Evolutionary conservation across 345 rosid genomes (phyloP).

Genomic region (Isatis tinctoria): DNA sequence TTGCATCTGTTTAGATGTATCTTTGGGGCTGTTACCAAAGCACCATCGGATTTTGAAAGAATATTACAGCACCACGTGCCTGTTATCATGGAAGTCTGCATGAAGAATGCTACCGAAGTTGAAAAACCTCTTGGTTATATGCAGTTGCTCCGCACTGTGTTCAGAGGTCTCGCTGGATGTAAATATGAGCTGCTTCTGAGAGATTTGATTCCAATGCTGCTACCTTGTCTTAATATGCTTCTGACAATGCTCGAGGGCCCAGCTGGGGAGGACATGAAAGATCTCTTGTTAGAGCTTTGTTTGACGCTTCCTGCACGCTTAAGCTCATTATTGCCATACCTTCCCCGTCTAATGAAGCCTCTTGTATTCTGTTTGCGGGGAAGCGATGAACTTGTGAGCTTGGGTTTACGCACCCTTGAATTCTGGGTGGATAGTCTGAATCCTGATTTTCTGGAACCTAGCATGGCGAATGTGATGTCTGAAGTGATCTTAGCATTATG

Average conservation of each 20-base stretch:
- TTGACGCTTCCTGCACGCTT: constrained; percentile 94
- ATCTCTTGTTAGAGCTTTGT: constrained; percentile 89
- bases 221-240: constrained; percentile 90
- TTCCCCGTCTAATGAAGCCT: constrained; percentile 93
- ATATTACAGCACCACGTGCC: constrained; percentile 96
- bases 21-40: constrained; percentile 88
- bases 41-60: constrained; percentile 93
- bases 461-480: constrained; percentile 96
- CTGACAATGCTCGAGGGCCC: constrained; percentile 96
- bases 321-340: constrained; percentile 88
- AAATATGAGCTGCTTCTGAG: constrained; percentile 87
- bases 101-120: constrained; percentile 91
- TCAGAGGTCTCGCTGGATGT: constrained; percentile 86
- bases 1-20: constrained; percentile 90
- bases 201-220: constrained; percentile 83
- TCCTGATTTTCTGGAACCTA: constrained; percentile 97
- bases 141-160: constrained; percentile 92
- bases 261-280: constrained; percentile 90
- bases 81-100: constrained; percentile 91
- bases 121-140: constrained; percentile 92
- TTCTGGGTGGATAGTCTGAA: constrained; percentile 99
- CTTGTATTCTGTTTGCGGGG: constrained; percentile 86
- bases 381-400: constrained; percentile 80
- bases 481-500: constrained; percentile 96
- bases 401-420: constrained; percentile 92